Conservation (phyloP, 495 filamentous ascomycete species). For the Apodospora peruviana region DNA sequence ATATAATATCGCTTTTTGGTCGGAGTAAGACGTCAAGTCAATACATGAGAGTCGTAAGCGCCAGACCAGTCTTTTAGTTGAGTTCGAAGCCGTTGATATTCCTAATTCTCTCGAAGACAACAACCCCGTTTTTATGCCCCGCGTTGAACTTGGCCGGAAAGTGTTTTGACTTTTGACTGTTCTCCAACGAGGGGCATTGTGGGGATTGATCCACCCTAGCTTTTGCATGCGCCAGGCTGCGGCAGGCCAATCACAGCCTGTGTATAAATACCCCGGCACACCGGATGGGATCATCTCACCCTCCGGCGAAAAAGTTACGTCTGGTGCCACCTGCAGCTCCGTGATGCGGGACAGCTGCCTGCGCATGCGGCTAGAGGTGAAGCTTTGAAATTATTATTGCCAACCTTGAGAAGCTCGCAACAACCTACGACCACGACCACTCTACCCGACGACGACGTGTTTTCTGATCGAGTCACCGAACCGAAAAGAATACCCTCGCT, state of each 20-base stretch:
- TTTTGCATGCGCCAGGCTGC: conserved; percentile 6
- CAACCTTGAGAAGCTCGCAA: conserved; percentile 23
- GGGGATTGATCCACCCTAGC: background rate
- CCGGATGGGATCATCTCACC: conserved; percentile 25
- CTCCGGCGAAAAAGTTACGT: conserved; percentile 28
- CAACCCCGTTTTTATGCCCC: too few species aligned
- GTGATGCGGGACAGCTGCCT: conserved; percentile 9
- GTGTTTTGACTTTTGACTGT: conserved; percentile 4
- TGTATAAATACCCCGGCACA: background rate
- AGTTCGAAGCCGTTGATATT: too few species aligned
- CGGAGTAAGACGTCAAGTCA: background rate
- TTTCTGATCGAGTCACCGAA: background rate
- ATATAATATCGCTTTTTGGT: conserved; percentile 57
- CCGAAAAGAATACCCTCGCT: too few species aligned
- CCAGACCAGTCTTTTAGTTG: too few species aligned
- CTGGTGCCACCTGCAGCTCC: conserved; percentile 3
- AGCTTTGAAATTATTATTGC: conserved; percentile 13
- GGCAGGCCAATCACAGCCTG: background rate
- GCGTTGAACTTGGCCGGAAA: background rate
- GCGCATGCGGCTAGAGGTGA: conserved; percentile 1
- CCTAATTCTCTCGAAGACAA: too few species aligned
- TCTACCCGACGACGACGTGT: conserved; percentile 1
- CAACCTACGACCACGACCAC: conserved; percentile 9
- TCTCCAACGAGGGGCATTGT: conserved; percentile 19
- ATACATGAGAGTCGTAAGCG: too few species aligned